Evolutionary conservation across 371 early-diverging fungal genomes (phyloP).

Genomic region (Choanephora cucurbitarum): DNA sequence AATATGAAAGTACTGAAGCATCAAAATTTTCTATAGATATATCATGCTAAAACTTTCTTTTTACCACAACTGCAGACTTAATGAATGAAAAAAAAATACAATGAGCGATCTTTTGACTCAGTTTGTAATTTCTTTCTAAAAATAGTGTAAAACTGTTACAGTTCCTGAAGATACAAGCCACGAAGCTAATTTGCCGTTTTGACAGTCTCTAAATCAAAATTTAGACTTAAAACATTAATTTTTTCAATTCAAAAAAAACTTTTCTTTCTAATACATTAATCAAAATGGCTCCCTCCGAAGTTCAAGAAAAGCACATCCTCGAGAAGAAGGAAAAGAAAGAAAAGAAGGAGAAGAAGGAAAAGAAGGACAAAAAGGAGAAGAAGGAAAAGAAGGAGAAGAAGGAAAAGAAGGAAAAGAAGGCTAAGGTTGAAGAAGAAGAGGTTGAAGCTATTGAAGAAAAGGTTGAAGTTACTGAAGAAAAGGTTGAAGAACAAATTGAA

Average conservation of each 20-base stretch:
- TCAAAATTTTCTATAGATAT: no score
- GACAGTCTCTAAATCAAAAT: neutral
- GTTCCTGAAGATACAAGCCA: neutral
- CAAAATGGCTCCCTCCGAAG: neutral
- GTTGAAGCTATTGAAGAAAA: conserved; percentile 8
- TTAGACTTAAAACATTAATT: neutral
- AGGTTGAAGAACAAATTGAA: conserved; percentile 9
- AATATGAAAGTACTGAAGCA: no score
- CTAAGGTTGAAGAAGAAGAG: conserved; percentile 3
- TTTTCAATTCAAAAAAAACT: neutral
- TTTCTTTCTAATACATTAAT: neutral
- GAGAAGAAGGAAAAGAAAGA: neutral
- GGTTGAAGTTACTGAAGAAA: neutral
- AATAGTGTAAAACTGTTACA: no score
- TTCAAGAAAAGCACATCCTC: neutral
- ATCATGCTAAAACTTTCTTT: no score
- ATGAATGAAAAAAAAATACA: no score
- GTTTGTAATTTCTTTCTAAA: no score
- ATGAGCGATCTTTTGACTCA: no score
- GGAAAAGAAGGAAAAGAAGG: conserved; percentile 1
- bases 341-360: neutral
- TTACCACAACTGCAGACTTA: no score
- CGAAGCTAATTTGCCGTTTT: neutral
- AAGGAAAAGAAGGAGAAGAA: conserved; percentile 7
- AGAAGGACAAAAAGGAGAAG: conserved; percentile 5